These are phyloP conservation scores for Melocanna baccifera DNA, from an alignment of 176 grass and related monocot genomes.

Conservation along the genomic window DNA sequence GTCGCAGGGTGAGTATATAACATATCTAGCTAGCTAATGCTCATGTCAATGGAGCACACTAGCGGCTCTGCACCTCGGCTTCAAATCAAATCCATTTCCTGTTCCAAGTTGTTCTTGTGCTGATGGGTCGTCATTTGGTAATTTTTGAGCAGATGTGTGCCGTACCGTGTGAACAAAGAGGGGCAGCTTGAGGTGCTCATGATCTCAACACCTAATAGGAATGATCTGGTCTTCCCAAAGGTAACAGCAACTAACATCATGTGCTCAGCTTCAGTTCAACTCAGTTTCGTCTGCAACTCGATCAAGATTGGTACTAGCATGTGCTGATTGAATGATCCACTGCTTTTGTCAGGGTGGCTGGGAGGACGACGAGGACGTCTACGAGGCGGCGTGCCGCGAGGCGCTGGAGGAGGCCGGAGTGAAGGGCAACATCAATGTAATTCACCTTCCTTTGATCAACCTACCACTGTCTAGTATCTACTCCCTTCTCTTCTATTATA, in stretches of 20 bases:
- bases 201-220: slow-evolving; percentile 71
- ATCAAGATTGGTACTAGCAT: background rate
- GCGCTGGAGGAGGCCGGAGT: slow-evolving; percentile 89
- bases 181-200: slow-evolving; percentile 69
- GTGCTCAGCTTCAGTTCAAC: background rate
- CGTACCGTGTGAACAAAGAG: slow-evolving; percentile 47
- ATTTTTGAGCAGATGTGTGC: slow-evolving; percentile 48
- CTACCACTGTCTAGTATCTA: background rate
- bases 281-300: background rate
- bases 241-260: slow-evolving; percentile 16
- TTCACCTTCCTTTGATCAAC: background rate
- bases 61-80: background rate
- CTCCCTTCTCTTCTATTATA: background rate
- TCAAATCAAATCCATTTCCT: background rate
- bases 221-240: slow-evolving; percentile 95
- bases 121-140: background rate
- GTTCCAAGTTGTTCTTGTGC: background rate
- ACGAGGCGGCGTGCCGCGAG: slow-evolving; percentile 82
- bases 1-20: slow-evolving; percentile 45
- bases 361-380: slow-evolving; percentile 84
- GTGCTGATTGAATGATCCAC: background rate
- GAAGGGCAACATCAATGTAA: slow-evolving; percentile 68
- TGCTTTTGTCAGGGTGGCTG: slow-evolving; percentile 61
- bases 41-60: background rate
- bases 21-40: background rate